These are phyloP conservation scores for Mollisiaceae sp. DNA, from an alignment of 2,329 filamentous ascomycete genomes.

Conservation along the genomic window DNA sequence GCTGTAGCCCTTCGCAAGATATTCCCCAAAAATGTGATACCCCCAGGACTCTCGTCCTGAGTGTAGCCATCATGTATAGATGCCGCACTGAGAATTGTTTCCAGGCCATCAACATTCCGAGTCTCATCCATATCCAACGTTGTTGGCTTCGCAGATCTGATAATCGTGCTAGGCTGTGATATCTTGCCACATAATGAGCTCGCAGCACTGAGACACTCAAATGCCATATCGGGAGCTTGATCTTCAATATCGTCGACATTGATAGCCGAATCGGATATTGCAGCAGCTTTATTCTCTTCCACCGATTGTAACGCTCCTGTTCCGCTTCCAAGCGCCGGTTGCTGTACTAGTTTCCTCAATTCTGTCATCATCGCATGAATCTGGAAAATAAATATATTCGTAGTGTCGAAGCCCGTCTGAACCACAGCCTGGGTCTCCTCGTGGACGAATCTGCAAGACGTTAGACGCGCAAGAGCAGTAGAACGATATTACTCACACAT, in stretches of 20 bases:
- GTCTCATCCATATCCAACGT: background rate
- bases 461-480: background rate
- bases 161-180: background rate
- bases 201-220: background rate
- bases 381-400: background rate
- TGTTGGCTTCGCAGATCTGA: background rate
- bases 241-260: background rate
- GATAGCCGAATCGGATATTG: background rate
- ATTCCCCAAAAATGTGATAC: background rate
- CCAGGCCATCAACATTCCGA: background rate
- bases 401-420: background rate
- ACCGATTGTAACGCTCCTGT: background rate
- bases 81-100: background rate
- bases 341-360: background rate
- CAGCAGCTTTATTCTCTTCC: background rate
- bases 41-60: background rate
- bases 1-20: background rate
- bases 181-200: background rate
- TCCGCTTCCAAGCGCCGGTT: background rate
- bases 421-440: background rate
- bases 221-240: constrained; percentile 1
- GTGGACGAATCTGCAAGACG: background rate
- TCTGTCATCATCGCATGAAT: background rate
- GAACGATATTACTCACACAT: background rate
- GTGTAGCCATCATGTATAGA: background rate